Conservation (phyloP, 2,329 filamentous ascomycete genomes). For the Pseudocercospora macadamiae region DNA sequence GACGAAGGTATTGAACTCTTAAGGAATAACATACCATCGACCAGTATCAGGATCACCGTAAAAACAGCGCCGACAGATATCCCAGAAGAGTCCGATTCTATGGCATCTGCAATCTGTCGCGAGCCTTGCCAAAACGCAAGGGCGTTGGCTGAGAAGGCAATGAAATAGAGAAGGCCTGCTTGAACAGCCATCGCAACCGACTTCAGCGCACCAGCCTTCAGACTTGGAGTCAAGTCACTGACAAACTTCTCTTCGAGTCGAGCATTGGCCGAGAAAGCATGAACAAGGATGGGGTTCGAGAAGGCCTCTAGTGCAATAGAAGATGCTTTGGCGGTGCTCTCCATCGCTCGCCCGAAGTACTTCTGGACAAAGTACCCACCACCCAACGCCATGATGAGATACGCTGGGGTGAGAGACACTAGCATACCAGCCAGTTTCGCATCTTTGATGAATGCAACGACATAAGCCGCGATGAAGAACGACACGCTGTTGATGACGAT, state of each 20-base stretch:
- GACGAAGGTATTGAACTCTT: too few relatives aligned
- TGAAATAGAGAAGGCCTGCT: conserved; percentile 66
- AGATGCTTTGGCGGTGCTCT: conserved; percentile 60
- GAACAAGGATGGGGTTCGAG: conserved; percentile 52
- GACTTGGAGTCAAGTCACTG: conserved; percentile 54
- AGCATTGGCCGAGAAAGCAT: conserved; percentile 58
- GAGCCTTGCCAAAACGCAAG: conserved; percentile 71
- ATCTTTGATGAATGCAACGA: conserved; percentile 69
- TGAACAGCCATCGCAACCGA: conserved; percentile 60
- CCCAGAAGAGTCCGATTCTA: conserved; percentile 23
- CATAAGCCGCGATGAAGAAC: conserved; percentile 69
- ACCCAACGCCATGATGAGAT: conserved; percentile 61
- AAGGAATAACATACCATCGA: conserved; percentile 50
- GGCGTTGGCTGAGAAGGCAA: conserved; percentile 68
- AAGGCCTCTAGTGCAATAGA: conserved; percentile 66
- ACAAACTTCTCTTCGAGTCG: conserved; percentile 65
- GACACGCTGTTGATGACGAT: conserved; percentile 64
- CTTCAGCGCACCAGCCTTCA: conserved; percentile 61
- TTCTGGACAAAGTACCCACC: conserved; percentile 60
- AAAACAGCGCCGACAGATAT: conserved; percentile 52
- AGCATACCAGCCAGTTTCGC: conserved; percentile 66
- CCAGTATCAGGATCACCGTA: conserved; percentile 59
- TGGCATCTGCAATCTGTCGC: conserved; percentile 53
- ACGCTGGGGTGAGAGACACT: conserved; percentile 64
- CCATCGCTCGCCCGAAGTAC: conserved; percentile 54